These are phyloP conservation scores for Coemansia asiatica DNA, from an alignment of 192 early-diverging fungal species.

Conservation along the genomic window DNA sequence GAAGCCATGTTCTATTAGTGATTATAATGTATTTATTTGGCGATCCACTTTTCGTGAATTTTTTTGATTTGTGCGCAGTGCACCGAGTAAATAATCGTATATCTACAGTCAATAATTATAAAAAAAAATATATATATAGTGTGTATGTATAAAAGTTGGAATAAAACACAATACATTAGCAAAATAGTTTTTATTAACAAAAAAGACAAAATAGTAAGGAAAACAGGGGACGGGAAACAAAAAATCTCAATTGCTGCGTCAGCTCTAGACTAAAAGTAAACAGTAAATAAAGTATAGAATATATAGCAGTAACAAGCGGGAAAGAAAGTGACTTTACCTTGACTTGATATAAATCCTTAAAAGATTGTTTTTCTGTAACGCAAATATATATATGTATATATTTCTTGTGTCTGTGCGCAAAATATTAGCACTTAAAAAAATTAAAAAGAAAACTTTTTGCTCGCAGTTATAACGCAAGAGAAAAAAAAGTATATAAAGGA, in stretches of 20 bases:
- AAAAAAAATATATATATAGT: not conserved
- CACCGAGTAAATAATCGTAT: not conserved
- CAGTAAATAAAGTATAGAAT: not conserved
- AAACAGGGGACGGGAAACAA: too few species aligned
- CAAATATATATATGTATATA: too few species aligned
- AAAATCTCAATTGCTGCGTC: too few species aligned
- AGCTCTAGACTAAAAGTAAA: not conserved
- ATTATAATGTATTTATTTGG: too few species aligned
- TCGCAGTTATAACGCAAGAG: constrained; percentile 2
- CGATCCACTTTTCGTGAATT: too few species aligned
- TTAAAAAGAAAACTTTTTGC: not conserved
- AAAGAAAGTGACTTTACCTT: too few species aligned
- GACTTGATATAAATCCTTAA: too few species aligned
- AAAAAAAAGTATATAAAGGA: constrained; percentile 1
- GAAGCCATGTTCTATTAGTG: constrained; percentile 15
- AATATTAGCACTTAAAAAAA: not conserved
- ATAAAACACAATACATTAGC: too few species aligned
- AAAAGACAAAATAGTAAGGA: too few species aligned
- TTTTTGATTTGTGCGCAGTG: not conserved
- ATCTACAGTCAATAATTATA: constrained; percentile 5
- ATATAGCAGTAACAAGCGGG: not conserved
- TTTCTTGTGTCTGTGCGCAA: not conserved
- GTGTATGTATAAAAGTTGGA: too few species aligned
- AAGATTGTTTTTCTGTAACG: too few species aligned
- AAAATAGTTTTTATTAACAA: too few species aligned